Percentiles rank a stretch among this genome's conserved stretches.
These are phyloP conservation scores for Alternaria solani DNA, from an alignment of 2,329 filamentous ascomycete species.

Conservation along the genomic window DNA sequence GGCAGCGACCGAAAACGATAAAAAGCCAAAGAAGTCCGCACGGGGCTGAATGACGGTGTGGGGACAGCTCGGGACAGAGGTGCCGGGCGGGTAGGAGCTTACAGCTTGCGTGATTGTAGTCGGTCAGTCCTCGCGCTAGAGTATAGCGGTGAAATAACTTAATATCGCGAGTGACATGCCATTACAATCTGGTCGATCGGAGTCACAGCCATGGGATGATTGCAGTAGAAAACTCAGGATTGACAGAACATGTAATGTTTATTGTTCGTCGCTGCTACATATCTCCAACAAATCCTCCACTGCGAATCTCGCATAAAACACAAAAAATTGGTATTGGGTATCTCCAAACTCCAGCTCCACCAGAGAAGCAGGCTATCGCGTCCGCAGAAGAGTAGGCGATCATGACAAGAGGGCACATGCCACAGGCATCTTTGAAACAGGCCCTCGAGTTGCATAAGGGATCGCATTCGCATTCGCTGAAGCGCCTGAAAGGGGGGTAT, in stretches of 20 bases:
- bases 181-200: not conserved
- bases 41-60: not conserved
- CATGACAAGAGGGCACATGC: constrained; percentile 16
- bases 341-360: constrained; percentile 54
- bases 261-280: not conserved
- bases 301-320: not conserved
- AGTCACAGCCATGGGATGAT: not conserved
- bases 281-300: not conserved
- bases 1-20: not conserved
- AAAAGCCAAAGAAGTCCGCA: not conserved
- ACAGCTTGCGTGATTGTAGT: not conserved
- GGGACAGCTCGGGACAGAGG: not conserved
- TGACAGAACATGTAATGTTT: not conserved
- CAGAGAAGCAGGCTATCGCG: constrained; percentile 38
- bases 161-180: not conserved
- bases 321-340: constrained; percentile 36
- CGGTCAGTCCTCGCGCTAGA: not conserved
- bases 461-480: constrained; percentile 1
- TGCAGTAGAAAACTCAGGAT: not conserved
- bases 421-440: constrained; percentile 12
- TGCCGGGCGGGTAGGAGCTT: not conserved
- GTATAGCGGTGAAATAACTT: not conserved
- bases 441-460: constrained; percentile 3
- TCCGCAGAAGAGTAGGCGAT: constrained; percentile 14
- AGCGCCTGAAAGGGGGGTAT: constrained; percentile 9